Evolutionary conservation across 768 basidiomycete genomes (phyloP).

Genomic region (Baorangia bicolor): DNA sequence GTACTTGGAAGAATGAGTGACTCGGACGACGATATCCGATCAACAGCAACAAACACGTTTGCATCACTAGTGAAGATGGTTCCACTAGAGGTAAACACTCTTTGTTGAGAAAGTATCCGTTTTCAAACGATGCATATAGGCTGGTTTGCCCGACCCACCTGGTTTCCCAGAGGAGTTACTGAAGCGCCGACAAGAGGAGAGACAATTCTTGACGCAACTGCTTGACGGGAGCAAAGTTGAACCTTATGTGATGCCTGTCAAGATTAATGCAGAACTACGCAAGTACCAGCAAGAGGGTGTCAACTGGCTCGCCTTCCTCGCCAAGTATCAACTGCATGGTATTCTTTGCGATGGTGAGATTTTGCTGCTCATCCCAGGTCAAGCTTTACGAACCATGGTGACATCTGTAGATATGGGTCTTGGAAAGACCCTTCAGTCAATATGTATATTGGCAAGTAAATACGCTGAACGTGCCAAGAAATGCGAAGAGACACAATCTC

Average conservation of each 20-base stretch:
- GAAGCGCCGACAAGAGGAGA: conserved; percentile 80
- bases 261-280: conserved; percentile 90
- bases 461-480: conserved; percentile 81
- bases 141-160: conserved; percentile 94
- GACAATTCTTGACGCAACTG: conserved; percentile 89
- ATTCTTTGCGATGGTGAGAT: conserved; percentile 92
- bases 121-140: conserved; percentile 43
- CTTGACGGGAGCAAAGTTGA: conserved; percentile 95
- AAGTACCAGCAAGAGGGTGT: conserved; percentile 99
- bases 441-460: conserved; percentile 94
- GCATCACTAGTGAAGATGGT: conserved; percentile 98
- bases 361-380: conserved; percentile 14
- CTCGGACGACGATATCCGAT: conserved; percentile 83
- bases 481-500: conserved; percentile 60
- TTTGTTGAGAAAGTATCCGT: neutral
- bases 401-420: conserved; percentile 87
- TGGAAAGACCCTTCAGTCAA: conserved; percentile 96
- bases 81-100: conserved; percentile 76
- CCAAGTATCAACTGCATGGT: conserved; percentile 96
- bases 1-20: conserved; percentile 98
- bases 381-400: neutral
- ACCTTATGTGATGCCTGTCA: conserved; percentile 80
- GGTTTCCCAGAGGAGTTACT: conserved; percentile 88
- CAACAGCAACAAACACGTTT: conserved; percentile 95
- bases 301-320: conserved; percentile 97